Conservation (phyloP, 495 filamentous ascomycete genomes). For the Chaetomium fimeti region DNA sequence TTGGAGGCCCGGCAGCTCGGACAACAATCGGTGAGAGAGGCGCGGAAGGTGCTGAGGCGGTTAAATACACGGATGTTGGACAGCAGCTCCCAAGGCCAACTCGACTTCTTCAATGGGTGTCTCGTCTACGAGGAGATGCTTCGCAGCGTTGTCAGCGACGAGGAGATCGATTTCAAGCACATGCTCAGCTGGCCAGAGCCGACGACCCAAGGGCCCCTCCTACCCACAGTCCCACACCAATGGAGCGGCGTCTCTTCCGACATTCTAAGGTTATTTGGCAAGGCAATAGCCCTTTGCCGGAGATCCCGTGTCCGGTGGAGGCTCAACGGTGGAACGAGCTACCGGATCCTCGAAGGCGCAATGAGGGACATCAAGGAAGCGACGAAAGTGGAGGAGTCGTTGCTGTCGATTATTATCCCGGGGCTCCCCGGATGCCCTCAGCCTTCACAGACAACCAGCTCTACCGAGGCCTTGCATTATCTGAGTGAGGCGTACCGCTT, state of each 20-base stretch:
- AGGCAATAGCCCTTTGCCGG: slow-evolving; percentile 36
- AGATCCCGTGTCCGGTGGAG: slow-evolving; percentile 38
- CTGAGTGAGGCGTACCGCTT: slow-evolving; percentile 37
- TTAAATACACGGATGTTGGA: slow-evolving; percentile 26
- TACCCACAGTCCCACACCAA: slow-evolving; percentile 24
- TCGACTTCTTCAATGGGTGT: slow-evolving; percentile 39
- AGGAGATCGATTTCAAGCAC: slow-evolving; percentile 33
- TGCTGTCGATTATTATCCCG: slow-evolving; percentile 24
- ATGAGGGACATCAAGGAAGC: slow-evolving; percentile 38
- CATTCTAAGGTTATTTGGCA: slow-evolving; percentile 36
- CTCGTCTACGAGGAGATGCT: slow-evolving; percentile 41
- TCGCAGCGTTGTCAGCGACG: slow-evolving; percentile 38
- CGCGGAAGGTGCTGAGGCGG: slow-evolving; percentile 28
- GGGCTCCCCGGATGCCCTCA: slow-evolving; percentile 2
- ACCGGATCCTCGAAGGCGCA: slow-evolving; percentile 32
- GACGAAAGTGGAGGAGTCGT: slow-evolving; percentile 27
- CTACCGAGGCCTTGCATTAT: slow-evolving; percentile 21
- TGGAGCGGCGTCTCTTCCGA: slow-evolving; percentile 36
- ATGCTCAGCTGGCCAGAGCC: slow-evolving; percentile 42
- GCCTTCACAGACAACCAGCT: background rate
- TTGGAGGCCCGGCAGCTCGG: slow-evolving; percentile 37
- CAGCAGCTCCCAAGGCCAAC: slow-evolving; percentile 24
- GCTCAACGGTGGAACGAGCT: slow-evolving; percentile 34
- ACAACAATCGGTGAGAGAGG: slow-evolving; percentile 32
- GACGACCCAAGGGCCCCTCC: slow-evolving; percentile 11